A percentile compares a stretch with the other conserved stretches of the same genome.
Evolutionary conservation across 805 yeast genomes (phyloP).

Genomic region (Metschnikowia lunata): DNA sequence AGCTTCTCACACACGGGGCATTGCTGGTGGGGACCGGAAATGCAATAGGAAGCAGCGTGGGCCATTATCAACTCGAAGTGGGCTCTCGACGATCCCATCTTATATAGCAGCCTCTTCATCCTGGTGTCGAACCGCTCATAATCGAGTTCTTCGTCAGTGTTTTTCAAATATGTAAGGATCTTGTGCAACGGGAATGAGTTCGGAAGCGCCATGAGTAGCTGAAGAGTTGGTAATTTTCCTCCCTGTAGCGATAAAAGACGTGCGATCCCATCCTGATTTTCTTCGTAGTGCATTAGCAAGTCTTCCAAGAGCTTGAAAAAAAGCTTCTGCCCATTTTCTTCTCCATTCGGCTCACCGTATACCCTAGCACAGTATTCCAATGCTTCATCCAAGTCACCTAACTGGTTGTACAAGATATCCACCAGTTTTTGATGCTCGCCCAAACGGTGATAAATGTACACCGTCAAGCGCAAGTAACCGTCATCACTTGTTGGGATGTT

Average conservation of each 20-base stretch:
- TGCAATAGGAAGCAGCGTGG: slow-evolving; percentile 31
- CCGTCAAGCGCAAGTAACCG: slow-evolving; percentile 42
- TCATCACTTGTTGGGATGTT: slow-evolving; percentile 31
- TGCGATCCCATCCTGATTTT: slow-evolving; percentile 34
- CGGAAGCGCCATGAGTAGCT: slow-evolving; percentile 52
- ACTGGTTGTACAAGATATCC: slow-evolving; percentile 52
- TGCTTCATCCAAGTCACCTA: slow-evolving; percentile 56
- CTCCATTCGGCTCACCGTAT: slow-evolving; percentile 29
- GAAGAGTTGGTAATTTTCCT: slow-evolving; percentile 41
- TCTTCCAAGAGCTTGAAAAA: slow-evolving; percentile 51
- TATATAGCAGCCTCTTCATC: slow-evolving; percentile 46
- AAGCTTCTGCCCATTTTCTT: slow-evolving; percentile 37
- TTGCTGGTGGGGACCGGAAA: slow-evolving; percentile 37
- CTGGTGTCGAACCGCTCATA: slow-evolving; percentile 36
- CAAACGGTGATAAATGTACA: slow-evolving; percentile 54
- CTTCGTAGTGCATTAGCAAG: slow-evolving; percentile 37
- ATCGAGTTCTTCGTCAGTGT: slow-evolving; percentile 40
- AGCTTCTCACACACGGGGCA: slow-evolving; percentile 59
- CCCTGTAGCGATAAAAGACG: slow-evolving; percentile 43
- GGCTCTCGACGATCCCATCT: slow-evolving; percentile 48
- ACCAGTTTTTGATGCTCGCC: slow-evolving; percentile 62
- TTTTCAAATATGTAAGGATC: slow-evolving; percentile 42
- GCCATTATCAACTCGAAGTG: slow-evolving; percentile 39
- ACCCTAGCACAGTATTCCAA: slow-evolving; percentile 55
- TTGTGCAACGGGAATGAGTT: slow-evolving; percentile 40